phyloP scores from a whole-genome alignment of 768 basidiomycete genomes.

The Cystofilobasidium ferigula region DNA sequence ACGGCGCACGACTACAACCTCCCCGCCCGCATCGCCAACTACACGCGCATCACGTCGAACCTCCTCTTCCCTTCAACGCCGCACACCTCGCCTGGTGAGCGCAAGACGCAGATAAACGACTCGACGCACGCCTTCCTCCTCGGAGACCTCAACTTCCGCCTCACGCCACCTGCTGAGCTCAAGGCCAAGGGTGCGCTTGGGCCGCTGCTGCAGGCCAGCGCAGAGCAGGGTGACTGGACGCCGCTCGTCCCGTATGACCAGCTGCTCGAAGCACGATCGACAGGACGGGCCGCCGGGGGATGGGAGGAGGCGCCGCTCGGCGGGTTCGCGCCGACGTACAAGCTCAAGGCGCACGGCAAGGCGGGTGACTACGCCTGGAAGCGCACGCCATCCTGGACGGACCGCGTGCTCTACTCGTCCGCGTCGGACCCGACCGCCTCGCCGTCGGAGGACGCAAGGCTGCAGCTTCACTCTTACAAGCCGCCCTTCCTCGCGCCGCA shows the following conservation, averaged over 20 bases:
- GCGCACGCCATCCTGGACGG: constrained; percentile 83
- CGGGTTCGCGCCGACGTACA: constrained; percentile 83
- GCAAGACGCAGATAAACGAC: constrained; percentile 48
- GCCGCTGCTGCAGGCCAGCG: constrained; percentile 40
- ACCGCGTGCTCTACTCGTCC: constrained; percentile 76
- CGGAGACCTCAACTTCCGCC: constrained; percentile 85
- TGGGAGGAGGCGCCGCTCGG: constrained; percentile 78
- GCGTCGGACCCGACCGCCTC: constrained; percentile 38
- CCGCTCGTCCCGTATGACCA: neutral
- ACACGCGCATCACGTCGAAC: constrained; percentile 63
- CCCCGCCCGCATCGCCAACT: constrained; percentile 59
- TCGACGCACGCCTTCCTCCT: constrained; percentile 86
- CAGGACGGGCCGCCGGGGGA: constrained; percentile 57
- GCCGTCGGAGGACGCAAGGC: constrained; percentile 35
- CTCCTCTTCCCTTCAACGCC: constrained; percentile 59
- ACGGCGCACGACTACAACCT: constrained; percentile 66
- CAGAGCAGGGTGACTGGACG: constrained; percentile 19
- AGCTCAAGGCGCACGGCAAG: constrained; percentile 60
- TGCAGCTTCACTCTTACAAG: constrained; percentile 48
- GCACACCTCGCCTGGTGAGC: constrained; percentile 42
- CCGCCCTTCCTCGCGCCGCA: constrained; percentile 72
- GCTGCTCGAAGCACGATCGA: constrained; percentile 42
- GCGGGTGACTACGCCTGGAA: constrained; percentile 73
- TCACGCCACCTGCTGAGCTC: constrained; percentile 47
- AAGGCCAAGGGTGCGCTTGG: constrained; percentile 41